phyloP scores from a whole-genome alignment of 106 monocot genomes.

The Gastrodia elata region DNA sequence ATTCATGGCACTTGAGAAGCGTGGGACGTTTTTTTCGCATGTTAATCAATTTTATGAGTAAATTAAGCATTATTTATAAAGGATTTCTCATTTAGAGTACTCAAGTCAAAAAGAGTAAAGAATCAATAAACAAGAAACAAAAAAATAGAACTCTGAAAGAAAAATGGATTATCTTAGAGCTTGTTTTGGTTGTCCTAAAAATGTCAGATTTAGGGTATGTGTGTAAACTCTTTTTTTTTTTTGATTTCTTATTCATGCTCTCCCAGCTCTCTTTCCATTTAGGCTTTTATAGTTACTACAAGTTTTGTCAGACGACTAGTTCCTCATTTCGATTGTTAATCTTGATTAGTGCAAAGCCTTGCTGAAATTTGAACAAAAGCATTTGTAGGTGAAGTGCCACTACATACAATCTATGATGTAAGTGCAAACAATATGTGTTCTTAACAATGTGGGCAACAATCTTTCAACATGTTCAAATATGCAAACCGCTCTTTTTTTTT shows the following conservation, averaged over 20 bases:
- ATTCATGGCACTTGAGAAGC: not conserved
- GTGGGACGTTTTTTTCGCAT: not conserved
- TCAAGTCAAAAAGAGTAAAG: not conserved
- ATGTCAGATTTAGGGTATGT: not conserved
- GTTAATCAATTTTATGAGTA: not conserved
- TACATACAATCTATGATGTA: not conserved
- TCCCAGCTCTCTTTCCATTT: not conserved
- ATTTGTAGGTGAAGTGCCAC: not conserved
- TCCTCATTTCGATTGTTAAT: not conserved
- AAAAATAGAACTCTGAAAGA: not conserved
- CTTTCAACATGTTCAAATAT: not conserved
- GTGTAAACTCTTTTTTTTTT: not conserved
- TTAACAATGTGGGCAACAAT: not conserved
- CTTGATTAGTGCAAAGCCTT: not conserved
- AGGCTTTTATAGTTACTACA: not conserved
- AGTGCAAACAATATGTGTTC: not conserved
- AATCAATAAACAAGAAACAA: too few relatives aligned
- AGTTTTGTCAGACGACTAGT: not conserved
- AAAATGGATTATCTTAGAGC: not conserved
- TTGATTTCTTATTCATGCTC: not conserved
- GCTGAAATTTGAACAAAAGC: not conserved
- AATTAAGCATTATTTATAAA: not conserved
- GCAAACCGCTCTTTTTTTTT: not conserved
- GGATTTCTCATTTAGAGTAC: not conserved
- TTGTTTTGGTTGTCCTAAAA: not conserved